These are phyloP conservation scores for Ensete ventricosum DNA, from an alignment of 176 grass and related monocot genomes.

Conservation along the genomic window DNA sequence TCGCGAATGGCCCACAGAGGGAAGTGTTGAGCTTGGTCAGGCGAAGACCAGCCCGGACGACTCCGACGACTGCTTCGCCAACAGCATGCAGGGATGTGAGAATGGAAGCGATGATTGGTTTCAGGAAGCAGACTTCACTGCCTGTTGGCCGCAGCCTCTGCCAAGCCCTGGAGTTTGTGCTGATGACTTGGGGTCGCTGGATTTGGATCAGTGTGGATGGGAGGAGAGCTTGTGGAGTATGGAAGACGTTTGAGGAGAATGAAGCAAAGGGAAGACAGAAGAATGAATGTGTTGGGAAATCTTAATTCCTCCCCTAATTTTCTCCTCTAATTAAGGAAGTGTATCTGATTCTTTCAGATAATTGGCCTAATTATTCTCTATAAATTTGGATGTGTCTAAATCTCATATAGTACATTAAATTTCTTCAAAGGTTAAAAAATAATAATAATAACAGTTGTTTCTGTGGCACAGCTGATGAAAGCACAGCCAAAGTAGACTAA, in stretches of 20 bases:
- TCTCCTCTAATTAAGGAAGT: neutral
- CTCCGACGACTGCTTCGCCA: neutral
- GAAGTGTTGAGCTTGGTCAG: too few relatives aligned
- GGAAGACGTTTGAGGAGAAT: neutral
- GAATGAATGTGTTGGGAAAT: neutral
- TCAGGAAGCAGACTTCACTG: neutral
- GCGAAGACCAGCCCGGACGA: neutral
- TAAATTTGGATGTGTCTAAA: too few relatives aligned
- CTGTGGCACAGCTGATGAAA: too few relatives aligned
- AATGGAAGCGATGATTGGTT: neutral
- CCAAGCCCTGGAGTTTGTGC: neutral
- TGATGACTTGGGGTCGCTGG: neutral
- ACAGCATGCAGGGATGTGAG: neutral
- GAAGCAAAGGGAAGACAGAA: neutral
- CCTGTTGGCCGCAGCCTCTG: neutral
- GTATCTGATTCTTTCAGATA: too few relatives aligned
- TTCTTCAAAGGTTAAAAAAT: too few relatives aligned
- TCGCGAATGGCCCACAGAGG: too few relatives aligned
- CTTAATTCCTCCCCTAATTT: neutral
- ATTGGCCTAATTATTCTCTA: too few relatives aligned
- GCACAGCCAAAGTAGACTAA: too few relatives aligned
- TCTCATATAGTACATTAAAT: too few relatives aligned
- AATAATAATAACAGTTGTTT: too few relatives aligned
- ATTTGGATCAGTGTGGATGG: neutral
- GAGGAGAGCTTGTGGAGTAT: conserved; percentile 9